A percentile compares a stretch with the other conserved stretches of the same genome.
Evolutionary conservation across 768 basidiomycete genomes (phyloP).

Genomic region (Pleurotus eryngii): DNA sequence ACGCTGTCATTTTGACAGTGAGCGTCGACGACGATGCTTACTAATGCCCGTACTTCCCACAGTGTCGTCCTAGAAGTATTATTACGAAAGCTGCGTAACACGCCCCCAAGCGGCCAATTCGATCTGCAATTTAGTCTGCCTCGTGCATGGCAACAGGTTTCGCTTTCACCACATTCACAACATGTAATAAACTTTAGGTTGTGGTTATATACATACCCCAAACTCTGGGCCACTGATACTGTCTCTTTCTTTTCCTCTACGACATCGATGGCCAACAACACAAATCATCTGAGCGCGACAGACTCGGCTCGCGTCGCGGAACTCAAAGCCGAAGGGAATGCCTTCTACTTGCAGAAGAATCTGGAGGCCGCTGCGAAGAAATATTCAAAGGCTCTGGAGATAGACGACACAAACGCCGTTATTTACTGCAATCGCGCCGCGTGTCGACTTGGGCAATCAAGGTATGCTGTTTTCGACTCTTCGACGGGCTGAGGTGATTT

Average conservation of each 20-base stretch:
- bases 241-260: background rate
- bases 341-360: conserved; percentile 15
- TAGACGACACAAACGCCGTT: conserved; percentile 15
- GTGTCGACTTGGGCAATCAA: conserved; percentile 12
- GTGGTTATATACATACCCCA: background rate
- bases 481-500: background rate
- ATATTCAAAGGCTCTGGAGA: conserved; percentile 11
- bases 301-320: background rate
- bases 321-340: conserved; percentile 20
- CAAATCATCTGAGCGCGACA: background rate
- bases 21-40: too few species aligned
- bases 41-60: too few species aligned
- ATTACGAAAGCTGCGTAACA: too few species aligned
- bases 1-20: too few species aligned
- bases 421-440: conserved; percentile 19
- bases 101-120: too few species aligned
- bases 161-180: background rate
- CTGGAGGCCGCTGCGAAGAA: conserved; percentile 9
- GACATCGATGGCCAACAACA: background rate
- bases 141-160: too few species aligned
- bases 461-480: background rate
- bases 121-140: too few species aligned
- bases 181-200: background rate
- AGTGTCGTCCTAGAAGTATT: too few species aligned
- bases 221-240: background rate